Evolutionary conservation across 2,329 filamentous ascomycete genomes (phyloP), one percentile per base, ranked within the genome.

Genomic region (Cladorrhinum sp.): DNA sequence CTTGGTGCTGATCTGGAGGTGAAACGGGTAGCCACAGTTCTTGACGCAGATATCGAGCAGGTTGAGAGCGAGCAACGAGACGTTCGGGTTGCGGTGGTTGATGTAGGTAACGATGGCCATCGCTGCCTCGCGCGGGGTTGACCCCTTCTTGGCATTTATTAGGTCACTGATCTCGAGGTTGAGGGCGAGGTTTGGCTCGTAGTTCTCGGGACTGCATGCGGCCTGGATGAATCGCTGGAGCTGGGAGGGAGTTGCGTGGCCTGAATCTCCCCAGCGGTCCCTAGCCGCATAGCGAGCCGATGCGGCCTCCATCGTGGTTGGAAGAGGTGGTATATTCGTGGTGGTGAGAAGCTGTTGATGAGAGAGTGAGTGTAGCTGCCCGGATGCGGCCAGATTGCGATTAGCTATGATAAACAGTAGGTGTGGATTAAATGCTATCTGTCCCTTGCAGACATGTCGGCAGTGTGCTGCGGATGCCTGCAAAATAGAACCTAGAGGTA

Each of bases 31-130:
- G 70, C 95, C 95, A 82, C 95, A 99, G 79, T 99, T 99, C 82
- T 99, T 99, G 76, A 98, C 95, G 76, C 95, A 98, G 65, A 98
- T 98, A 75, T 99, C 95, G 73, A 99, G 90, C 67, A 99, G 86
- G 79, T 88, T 88, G 72, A 98, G 83, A 62, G 95, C 94, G 62
- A 98, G 84, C 67, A 99, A 80, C 63, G 93, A 90, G 68, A 99
- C 92, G 75, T 96, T 98, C 63, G 93, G 90, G 74, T 98, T 99
- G 74, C 95, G 91, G 76, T 96, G 92, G 79, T 99, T 99, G 81
- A 98, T 88, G 73, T 93, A 92, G 77, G 90, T 89, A 70, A 97
- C 94, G 67, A 98, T 96, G 65, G 92, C 87, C 66, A 96, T 86
- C 63, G 94, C 94, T 54, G 94, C 93, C 83, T 99, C 95, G 72